Percentiles rank a stretch among this genome's conserved stretches.
phyloP scores from a whole-genome alignment of 1,139 yeast genomes.

The Magnusiomyces magnusii region DNA sequence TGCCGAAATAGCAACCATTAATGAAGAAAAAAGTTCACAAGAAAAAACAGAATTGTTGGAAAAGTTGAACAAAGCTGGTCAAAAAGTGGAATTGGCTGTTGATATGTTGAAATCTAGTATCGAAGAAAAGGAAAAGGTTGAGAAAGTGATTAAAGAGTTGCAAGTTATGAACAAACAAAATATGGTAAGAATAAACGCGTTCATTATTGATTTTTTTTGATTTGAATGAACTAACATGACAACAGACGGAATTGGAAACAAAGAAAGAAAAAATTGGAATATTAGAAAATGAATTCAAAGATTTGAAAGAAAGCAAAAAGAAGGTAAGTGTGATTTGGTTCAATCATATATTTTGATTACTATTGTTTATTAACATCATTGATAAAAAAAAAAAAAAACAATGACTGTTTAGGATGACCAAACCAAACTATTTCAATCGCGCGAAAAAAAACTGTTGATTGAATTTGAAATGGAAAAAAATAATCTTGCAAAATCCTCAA shows the following conservation, averaged over 20 bases:
- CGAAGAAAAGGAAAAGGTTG: not conserved
- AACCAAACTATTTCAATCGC: constrained; percentile 8
- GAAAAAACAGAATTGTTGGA: not conserved
- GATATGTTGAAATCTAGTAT: not conserved
- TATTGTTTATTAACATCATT: not conserved
- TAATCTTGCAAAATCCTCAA: constrained; percentile 3
- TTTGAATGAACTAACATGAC: constrained; percentile 2
- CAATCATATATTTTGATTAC: too few species aligned
- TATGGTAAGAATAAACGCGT: constrained; percentile 9
- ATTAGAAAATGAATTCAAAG: not conserved
- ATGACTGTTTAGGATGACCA: constrained; percentile 10
- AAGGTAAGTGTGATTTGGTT: constrained; percentile 8
- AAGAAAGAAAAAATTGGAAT: constrained; percentile 10
- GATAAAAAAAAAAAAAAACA: not conserved
- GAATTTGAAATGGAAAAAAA: constrained; percentile 14
- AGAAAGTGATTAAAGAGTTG: not conserved
- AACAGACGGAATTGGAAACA: constrained; percentile 8
- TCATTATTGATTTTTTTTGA: not conserved
- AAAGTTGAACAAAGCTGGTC: not conserved
- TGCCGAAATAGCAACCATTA: not conserved
- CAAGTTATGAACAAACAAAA: not conserved
- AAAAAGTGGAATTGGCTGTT: not conserved
- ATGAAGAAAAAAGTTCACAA: not conserved
- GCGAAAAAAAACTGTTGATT: constrained; percentile 14
- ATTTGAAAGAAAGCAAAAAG: constrained; percentile 3